Evolutionary conservation across 768 basidiomycete species (phyloP).

Genomic region (Collybia sordida): DNA sequence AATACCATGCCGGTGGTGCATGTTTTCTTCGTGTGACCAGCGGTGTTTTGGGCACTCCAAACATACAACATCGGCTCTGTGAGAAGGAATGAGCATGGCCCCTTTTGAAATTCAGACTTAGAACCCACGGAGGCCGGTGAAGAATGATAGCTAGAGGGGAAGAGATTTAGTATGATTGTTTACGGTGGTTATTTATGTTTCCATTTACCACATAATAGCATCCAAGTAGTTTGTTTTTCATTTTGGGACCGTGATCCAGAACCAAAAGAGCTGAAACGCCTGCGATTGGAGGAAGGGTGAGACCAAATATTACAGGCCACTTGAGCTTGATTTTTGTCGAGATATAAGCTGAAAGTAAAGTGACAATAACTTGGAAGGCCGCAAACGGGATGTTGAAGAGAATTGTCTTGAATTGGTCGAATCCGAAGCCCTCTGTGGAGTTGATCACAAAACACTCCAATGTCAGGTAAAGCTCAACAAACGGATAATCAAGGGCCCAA

Average conservation of each 20-base stretch:
- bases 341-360: conserved; percentile 31
- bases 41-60: conserved; percentile 40
- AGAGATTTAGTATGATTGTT: neutral
- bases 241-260: conserved; percentile 28
- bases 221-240: conserved; percentile 29
- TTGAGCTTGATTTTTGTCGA: conserved; percentile 38
- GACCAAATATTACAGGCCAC: conserved; percentile 34
- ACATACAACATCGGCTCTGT: conserved; percentile 40
- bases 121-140: conserved; percentile 29
- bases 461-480: conserved; percentile 14
- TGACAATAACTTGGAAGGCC: conserved; percentile 38
- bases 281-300: conserved; percentile 37
- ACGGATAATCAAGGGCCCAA: conserved; percentile 42
- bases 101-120: neutral
- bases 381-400: conserved; percentile 51
- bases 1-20: conserved; percentile 43
- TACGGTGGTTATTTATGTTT: neutral
- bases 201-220: conserved; percentile 38
- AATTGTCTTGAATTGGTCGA: conserved; percentile 38
- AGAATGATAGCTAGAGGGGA: conserved; percentile 30
- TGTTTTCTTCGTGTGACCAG: conserved; percentile 41
- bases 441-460: neutral
- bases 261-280: conserved; percentile 32
- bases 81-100: neutral
- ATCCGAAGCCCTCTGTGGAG: conserved; percentile 37